Evolutionary conservation across 148 eudicot genomes (phyloP), one percentile per base, ranked within the genome.

Genomic region (Heliamphora exappendiculata): DNA sequence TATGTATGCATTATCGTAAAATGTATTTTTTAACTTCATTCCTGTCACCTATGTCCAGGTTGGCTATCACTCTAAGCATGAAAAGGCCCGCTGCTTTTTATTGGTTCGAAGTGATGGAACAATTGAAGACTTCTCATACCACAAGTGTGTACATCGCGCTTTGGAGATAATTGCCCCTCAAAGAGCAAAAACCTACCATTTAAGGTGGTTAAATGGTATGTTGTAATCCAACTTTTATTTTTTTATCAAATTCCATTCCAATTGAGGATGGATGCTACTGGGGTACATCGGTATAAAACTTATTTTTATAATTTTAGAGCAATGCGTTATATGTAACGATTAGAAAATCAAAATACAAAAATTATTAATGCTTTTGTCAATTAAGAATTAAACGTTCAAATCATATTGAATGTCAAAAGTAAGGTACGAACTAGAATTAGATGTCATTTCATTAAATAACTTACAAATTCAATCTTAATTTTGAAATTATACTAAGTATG

Each of bases 41-140:
- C 14, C 44, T 71, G 37, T 80, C 54, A 68, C 51, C 3, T 54
- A 33, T 78, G 65, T 80, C 14, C 85, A 93, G 98, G 82, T 93
- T 41, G 97, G 97, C 17, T 44, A 73, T 76, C 91, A 88, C 65
- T 47, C 89, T 3, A 81, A 86, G 10, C 53, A 88, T 57, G 81
- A 76, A 63, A 85, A 83, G 1, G 83, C 82, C 42, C 95, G 93
- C 5, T 94, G 98, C 87, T 94, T 91, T 83, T 20, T 83, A 9
- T 53, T 94, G 79, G 89, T 85, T 70, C 85, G 93, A 75, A 74
- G 34, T 20, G 91, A 91, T 78, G 95, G 89, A 77, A 85, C 89
- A 0, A 54, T 78, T 24, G 97, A 90, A 81, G 98, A 94, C 75
- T 91, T 94, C 81, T 94, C 98, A 0, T 91, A 90, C 64, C 93